These are phyloP conservation scores for Calonectria fujianensis DNA, from an alignment of 2,329 filamentous ascomycete genomes.

Conservation along the genomic window DNA sequence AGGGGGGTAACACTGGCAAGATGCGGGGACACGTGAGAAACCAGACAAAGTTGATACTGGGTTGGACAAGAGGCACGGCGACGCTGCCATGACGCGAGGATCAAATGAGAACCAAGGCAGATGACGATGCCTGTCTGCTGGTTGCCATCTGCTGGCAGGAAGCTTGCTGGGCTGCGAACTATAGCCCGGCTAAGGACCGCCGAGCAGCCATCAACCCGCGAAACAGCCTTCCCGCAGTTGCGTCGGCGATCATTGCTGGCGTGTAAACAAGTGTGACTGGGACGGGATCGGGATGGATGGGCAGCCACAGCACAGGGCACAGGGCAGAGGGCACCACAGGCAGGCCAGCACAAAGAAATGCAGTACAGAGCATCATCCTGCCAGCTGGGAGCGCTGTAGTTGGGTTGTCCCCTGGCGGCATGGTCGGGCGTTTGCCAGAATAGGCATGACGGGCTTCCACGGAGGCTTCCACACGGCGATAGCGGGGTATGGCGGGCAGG, in stretches of 20 bases:
- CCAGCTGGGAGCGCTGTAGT: constrained; percentile 41
- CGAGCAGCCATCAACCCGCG: constrained; percentile 18
- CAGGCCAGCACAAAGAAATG: constrained; percentile 6
- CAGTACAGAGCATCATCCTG: constrained; percentile 30
- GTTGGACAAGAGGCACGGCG: constrained; percentile 32
- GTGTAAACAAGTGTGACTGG: constrained; percentile 33
- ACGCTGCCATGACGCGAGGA: constrained; percentile 52
- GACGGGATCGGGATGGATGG: constrained; percentile 37
- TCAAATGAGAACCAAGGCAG: constrained; percentile 33
- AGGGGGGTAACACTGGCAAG: constrained; percentile 45
- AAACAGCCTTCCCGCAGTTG: constrained; percentile 33
- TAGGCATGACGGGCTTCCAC: constrained; percentile 54
- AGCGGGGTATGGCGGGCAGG: constrained; percentile 54
- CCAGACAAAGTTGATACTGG: constrained; percentile 51
- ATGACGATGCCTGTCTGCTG: constrained; percentile 31
- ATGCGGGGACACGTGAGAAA: constrained; percentile 57
- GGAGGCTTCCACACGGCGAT: constrained; percentile 53
- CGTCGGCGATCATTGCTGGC: constrained; percentile 29
- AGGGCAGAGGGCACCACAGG: not conserved
- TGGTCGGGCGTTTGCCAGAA: constrained; percentile 49
- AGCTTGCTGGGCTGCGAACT: not conserved
- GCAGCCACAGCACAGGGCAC: constrained; percentile 25
- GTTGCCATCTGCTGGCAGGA: not conserved
- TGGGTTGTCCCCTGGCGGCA: constrained; percentile 38
- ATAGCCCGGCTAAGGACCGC: not conserved